Percentiles rank a stretch among this genome's conserved stretches.
Evolutionary conservation across 1,139 yeast genomes (phyloP).

Genomic region (Yamadazyma friedrichii): DNA sequence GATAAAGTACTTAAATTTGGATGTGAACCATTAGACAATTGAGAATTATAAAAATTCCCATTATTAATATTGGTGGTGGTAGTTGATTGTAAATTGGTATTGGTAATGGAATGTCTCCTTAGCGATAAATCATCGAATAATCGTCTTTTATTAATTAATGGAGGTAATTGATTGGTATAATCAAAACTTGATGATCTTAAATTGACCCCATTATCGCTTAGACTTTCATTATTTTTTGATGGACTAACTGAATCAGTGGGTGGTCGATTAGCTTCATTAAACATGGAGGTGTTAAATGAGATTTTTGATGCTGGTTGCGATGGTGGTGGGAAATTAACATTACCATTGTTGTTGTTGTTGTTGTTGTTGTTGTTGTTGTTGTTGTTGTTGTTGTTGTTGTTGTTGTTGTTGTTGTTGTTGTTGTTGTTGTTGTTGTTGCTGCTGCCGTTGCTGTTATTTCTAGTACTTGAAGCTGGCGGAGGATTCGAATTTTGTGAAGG

Average conservation of each 20-base stretch:
- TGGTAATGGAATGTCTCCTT: conserved; percentile 30
- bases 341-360: conserved; percentile 3
- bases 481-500: background rate
- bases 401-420: conserved; percentile 2
- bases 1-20: conserved; percentile 11
- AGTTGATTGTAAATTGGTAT: conserved; percentile 12
- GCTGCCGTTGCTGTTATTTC: conserved; percentile 3
- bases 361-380: conserved; percentile 4
- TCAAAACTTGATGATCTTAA: conserved; percentile 37
- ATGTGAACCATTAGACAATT: conserved; percentile 15
- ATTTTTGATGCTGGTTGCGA: conserved; percentile 18
- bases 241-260: conserved; percentile 13
- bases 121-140: conserved; percentile 26
- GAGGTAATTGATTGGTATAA: conserved; percentile 22
- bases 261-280: conserved; percentile 18
- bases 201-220: background rate
- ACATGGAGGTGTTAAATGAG: conserved; percentile 43
- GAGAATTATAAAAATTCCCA: conserved; percentile 13
- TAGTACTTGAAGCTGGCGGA: background rate
- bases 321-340: conserved; percentile 6
- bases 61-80: background rate
- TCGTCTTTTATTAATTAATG: conserved; percentile 26
- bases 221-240: conserved; percentile 1
- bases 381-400: conserved; percentile 6
- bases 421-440: background rate